These are phyloP conservation scores for Colletotrichum lini DNA, from an alignment of 2,329 filamentous ascomycete genomes.

Conservation along the genomic window DNA sequence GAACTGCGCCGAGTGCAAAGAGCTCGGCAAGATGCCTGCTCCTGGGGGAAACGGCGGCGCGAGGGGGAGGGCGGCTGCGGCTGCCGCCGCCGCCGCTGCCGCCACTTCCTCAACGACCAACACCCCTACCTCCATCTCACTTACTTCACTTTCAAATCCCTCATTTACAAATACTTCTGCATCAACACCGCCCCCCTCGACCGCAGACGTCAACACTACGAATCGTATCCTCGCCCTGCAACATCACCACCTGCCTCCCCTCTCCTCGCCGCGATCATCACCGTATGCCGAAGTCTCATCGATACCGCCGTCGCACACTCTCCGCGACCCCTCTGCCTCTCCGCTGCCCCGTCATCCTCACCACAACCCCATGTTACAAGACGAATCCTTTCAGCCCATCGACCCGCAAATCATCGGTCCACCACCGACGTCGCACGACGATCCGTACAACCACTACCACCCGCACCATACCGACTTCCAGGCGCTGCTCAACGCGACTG, in stretches of 20 bases:
- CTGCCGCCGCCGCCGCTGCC: constrained; percentile 14
- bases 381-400: constrained; percentile 65
- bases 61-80: constrained; percentile 26
- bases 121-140: constrained; percentile 5
- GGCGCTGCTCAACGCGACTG: constrained; percentile 65
- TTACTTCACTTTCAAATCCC: constrained; percentile 14
- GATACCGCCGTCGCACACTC: constrained; percentile 56
- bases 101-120: constrained; percentile 7
- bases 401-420: constrained; percentile 72
- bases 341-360: constrained; percentile 48
- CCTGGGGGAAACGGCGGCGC: constrained; percentile 27
- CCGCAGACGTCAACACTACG: constrained; percentile 33
- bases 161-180: constrained; percentile 14
- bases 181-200: constrained; percentile 28
- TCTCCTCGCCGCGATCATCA: constrained; percentile 47
- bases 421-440: constrained; percentile 46
- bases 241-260: constrained; percentile 46
- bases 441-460: constrained; percentile 59
- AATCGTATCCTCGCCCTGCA: constrained; percentile 43
- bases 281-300: constrained; percentile 66
- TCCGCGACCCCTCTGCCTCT: constrained; percentile 47
- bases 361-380: constrained; percentile 54
- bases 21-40: constrained; percentile 72
- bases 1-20: constrained; percentile 92
- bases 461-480: constrained; percentile 64